Percentiles rank a stretch among this genome's conserved stretches.
These are phyloP conservation scores for Bretschneidera sinensis DNA, from an alignment of 345 rosid species.

Conservation along the genomic window DNA sequence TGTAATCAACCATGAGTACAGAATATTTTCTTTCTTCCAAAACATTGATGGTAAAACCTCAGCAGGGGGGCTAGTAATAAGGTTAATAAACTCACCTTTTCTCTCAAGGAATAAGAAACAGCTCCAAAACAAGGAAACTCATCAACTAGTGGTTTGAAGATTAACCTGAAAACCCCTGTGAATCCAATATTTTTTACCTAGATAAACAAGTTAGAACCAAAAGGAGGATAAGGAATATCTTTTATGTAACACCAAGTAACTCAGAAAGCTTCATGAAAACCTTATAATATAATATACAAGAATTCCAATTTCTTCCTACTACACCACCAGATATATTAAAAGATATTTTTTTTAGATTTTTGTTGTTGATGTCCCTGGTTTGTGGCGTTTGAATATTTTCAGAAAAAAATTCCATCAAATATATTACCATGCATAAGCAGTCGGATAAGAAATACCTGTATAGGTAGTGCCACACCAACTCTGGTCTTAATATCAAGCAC, in stretches of 20 bases:
- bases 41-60: no score
- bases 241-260: not conserved
- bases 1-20: no score
- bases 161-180: constrained; percentile 90
- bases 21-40: no score
- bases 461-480: constrained; percentile 71
- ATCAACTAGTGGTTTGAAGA: constrained; percentile 77
- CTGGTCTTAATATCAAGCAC: constrained; percentile 67
- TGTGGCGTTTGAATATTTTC: no score
- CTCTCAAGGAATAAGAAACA: constrained; percentile 65
- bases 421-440: not conserved
- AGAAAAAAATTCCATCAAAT: no score
- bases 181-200: constrained; percentile 87
- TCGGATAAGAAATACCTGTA: constrained; percentile 47
- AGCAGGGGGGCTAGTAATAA: no score
- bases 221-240: not conserved
- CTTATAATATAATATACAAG: not conserved
- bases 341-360: no score
- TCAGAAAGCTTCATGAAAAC: not conserved
- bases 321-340: no score
- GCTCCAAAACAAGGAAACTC: constrained; percentile 93
- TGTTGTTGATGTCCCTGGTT: no score
- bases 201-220: constrained; percentile 20
- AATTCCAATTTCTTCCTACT: not conserved
- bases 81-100: constrained; percentile 43